phyloP scores from a whole-genome alignment of 805 yeast species.

The Candida verbasci region DNA sequence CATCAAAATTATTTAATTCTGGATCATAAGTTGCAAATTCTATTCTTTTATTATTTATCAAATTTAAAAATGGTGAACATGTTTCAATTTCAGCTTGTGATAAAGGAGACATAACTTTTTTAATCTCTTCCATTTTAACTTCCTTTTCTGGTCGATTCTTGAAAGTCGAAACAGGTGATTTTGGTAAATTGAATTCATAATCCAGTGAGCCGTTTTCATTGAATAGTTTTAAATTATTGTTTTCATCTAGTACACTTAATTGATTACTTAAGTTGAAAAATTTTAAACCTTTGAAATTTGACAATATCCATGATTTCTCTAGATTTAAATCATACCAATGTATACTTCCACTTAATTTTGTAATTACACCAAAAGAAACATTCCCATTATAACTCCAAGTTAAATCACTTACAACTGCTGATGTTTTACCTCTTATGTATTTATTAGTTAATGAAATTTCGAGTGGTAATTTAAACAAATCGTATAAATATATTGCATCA shows the following conservation, averaged over 20 bases:
- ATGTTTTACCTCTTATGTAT: constrained; percentile 59
- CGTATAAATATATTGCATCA: constrained; percentile 63
- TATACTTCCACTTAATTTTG: constrained; percentile 52
- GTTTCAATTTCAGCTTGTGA: constrained; percentile 57
- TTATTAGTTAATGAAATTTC: constrained; percentile 54
- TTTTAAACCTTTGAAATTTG: constrained; percentile 28
- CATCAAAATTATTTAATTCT: constrained; percentile 10
- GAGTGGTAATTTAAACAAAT: constrained; percentile 45
- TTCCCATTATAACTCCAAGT: constrained; percentile 47
- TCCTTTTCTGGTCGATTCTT: neutral
- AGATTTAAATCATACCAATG: constrained; percentile 56
- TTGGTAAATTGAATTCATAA: constrained; percentile 41
- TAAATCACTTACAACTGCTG: constrained; percentile 47
- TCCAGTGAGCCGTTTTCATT: constrained; percentile 35
- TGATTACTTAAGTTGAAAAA: constrained; percentile 27
- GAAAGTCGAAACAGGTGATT: constrained; percentile 13
- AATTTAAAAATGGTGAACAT: constrained; percentile 35
- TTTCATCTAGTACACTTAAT: constrained; percentile 29
- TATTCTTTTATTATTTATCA: constrained; percentile 27
- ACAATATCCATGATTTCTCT: constrained; percentile 55
- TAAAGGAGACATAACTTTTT: constrained; percentile 21
- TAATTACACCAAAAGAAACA: constrained; percentile 46
- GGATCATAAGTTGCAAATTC: constrained; percentile 24
- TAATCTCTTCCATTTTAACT: neutral
- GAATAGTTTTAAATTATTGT: constrained; percentile 27